Conservation (phyloP, 768 basidiomycete genomes). For the Panellus pusillus region DNA sequence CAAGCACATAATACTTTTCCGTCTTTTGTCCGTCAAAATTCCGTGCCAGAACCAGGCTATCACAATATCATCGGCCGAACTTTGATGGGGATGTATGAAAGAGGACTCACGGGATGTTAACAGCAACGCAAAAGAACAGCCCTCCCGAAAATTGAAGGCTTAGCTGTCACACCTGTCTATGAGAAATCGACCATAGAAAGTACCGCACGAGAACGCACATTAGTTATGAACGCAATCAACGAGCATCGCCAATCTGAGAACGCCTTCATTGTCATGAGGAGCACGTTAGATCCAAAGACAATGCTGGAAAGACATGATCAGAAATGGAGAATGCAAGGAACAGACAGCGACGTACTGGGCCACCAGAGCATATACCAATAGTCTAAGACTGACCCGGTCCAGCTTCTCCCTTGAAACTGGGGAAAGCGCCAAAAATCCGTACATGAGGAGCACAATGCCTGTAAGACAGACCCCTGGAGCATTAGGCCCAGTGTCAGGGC, state of each 20-base stretch:
- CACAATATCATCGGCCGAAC: neutral
- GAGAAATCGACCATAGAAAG: neutral
- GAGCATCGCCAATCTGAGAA: neutral
- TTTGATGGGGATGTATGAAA: neutral
- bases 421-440: neutral
- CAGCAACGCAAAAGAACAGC: slow-evolving; percentile 6
- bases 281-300: neutral
- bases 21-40: slow-evolving; percentile 2
- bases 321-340: neutral
- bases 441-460: neutral
- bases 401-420: slow-evolving; percentile 3
- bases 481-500: neutral
- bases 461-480: neutral
- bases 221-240: neutral
- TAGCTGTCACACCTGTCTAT: neutral
- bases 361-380: slow-evolving; percentile 8
- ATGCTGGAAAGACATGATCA: neutral
- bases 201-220: neutral
- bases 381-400: slow-evolving; percentile 13
- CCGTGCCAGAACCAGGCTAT: neutral
- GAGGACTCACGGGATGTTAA: slow-evolving; percentile 7
- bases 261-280: neutral
- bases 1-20: slow-evolving; percentile 7
- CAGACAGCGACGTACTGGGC: slow-evolving; percentile 3
- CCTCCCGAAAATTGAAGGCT: slow-evolving; percentile 7